phyloP scores from a whole-genome alignment of 352 stramenopile species.

The Pythium apleroticum region DNA sequence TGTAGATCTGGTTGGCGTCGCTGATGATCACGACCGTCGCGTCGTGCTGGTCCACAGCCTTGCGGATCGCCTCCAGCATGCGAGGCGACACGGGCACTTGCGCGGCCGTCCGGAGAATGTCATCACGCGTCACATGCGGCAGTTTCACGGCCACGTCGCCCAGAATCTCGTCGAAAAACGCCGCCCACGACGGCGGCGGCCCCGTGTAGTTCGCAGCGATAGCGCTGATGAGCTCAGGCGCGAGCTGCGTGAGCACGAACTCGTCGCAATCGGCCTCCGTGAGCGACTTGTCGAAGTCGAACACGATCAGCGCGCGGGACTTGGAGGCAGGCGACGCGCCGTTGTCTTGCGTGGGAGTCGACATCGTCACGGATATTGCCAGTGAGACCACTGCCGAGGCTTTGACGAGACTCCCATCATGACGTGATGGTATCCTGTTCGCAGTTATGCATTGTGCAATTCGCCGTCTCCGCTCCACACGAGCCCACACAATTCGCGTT shows the following conservation, averaged over 20 bases:
- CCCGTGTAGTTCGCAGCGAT: slow-evolving; percentile 8
- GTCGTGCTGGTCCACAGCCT: slow-evolving; percentile 8
- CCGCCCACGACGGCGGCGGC: slow-evolving; percentile 15
- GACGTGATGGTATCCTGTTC: neutral
- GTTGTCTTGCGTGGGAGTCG: neutral
- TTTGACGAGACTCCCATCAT: too few relatives aligned
- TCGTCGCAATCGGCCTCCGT: slow-evolving; percentile 28
- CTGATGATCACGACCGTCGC: slow-evolving; percentile 25
- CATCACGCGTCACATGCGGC: slow-evolving; percentile 12
- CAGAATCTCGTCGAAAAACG: slow-evolving; percentile 1
- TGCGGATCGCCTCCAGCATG: neutral
- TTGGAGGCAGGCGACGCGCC: neutral
- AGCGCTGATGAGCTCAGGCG: slow-evolving; percentile 5
- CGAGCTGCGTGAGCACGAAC: slow-evolving; percentile 14
- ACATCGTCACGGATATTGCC: too few relatives aligned
- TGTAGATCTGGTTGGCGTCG: slow-evolving; percentile 28
- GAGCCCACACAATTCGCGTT: neutral
- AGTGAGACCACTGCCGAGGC: too few relatives aligned
- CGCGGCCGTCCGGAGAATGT: slow-evolving; percentile 15
- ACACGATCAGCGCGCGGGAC: slow-evolving; percentile 20
- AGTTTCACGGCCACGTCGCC: neutral
- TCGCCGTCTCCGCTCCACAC: neutral
- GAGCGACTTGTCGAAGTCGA: slow-evolving; percentile 35
- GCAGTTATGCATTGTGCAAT: neutral
- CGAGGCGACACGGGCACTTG: neutral